These are phyloP conservation scores for Arthrocladium fulminans DNA, from an alignment of 2,329 filamentous ascomycete genomes.

Conservation along the genomic window DNA sequence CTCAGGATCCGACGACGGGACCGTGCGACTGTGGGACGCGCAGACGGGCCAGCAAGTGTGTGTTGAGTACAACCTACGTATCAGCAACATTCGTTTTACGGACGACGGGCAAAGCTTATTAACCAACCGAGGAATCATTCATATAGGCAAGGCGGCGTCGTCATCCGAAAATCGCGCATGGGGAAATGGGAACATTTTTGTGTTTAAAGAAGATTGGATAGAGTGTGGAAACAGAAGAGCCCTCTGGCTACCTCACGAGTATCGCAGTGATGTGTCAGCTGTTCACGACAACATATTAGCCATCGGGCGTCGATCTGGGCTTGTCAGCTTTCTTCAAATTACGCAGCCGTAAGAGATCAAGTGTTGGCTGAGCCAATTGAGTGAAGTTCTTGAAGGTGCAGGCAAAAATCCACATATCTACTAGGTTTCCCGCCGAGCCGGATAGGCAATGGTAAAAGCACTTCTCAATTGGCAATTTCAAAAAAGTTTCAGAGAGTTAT, in stretches of 20 bases:
- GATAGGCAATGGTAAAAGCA: too few relatives aligned
- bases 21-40: too few relatives aligned
- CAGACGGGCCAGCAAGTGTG: conserved; percentile 20
- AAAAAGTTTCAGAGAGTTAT: too few relatives aligned
- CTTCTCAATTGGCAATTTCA: too few relatives aligned
- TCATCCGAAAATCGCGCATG: neutral
- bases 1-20: conserved; percentile 16
- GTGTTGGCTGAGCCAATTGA: too few relatives aligned
- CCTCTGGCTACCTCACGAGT: conserved; percentile 6
- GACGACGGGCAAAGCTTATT: neutral
- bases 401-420: too few relatives aligned
- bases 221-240: neutral
- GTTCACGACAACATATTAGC: conserved; percentile 3
- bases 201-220: conserved; percentile 1
- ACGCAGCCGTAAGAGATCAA: neutral
- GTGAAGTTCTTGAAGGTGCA: too few relatives aligned
- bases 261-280: conserved; percentile 5
- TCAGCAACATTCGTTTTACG: neutral
- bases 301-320: conserved; percentile 2
- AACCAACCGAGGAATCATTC: neutral
- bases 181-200: neutral
- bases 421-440: too few relatives aligned
- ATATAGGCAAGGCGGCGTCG: neutral
- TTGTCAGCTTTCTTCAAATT: conserved; percentile 3
- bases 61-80: neutral